Evolutionary conservation across 2,329 filamentous ascomycete species (phyloP).

Genomic region (Verruconis gallopava): DNA sequence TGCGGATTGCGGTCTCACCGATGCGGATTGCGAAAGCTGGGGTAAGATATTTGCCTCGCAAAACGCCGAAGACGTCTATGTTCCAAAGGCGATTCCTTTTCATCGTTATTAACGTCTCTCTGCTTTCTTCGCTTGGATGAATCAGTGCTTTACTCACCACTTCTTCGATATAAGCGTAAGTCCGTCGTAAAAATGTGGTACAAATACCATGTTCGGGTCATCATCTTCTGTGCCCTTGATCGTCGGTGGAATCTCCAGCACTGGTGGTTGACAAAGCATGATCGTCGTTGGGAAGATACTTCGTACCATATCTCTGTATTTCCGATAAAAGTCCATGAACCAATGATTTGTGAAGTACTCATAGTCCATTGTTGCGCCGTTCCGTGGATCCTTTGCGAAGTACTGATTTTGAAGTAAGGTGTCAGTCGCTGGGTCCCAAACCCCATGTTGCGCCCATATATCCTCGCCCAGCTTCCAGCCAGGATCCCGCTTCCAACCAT

Average conservation of each 20-base stretch:
- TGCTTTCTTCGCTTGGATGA: too few relatives aligned
- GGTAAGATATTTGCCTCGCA: conserved; percentile 76
- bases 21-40: conserved; percentile 88
- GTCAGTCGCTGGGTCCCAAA: conserved; percentile 79
- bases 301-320: conserved; percentile 62
- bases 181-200: conserved; percentile 93
- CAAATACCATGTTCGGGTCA: conserved; percentile 79
- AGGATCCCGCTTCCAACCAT: conserved; percentile 79
- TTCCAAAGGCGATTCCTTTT: conserved; percentile 81
- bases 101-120: too few relatives aligned
- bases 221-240: conserved; percentile 84
- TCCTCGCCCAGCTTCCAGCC: conserved; percentile 91
- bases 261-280: conserved; percentile 82
- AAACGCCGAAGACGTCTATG: conserved; percentile 82
- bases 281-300: conserved; percentile 66
- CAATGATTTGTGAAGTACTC: conserved; percentile 82
- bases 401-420: conserved; percentile 73
- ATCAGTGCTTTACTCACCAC: conserved; percentile 44
- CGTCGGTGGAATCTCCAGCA: conserved; percentile 77
- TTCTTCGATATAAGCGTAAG: conserved; percentile 96
- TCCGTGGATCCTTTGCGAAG: conserved; percentile 66
- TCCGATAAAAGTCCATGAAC: conserved; percentile 75
- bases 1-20: conserved; percentile 85
- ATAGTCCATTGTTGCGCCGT: conserved; percentile 63
- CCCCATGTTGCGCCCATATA: conserved; percentile 89